Evolutionary conservation across 441 rosid genomes (phyloP), one percentile per base, ranked within the genome.

Genomic region (Gossypium gossypioides): DNA sequence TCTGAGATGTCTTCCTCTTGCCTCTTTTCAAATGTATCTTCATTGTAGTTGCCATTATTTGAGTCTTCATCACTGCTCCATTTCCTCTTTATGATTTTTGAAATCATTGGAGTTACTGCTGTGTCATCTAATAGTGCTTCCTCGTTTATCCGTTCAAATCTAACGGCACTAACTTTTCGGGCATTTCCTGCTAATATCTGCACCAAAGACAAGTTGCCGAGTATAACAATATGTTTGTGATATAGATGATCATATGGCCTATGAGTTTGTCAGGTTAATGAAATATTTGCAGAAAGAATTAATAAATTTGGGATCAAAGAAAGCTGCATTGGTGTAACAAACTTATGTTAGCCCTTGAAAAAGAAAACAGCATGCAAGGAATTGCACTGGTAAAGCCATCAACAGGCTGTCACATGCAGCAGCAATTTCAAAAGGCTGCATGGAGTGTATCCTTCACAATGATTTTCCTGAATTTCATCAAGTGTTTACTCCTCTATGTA

Each of bases 141-240:
- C 58, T 71, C 89, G 56, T 84, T 78, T 76, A 92, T 86, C 59
- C 87, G 84, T 71, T 91, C 97, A 74, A 96, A 90, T 74, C 98
- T 85, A 61, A 91, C 92, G 32, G 96, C 98, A 71, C 96, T 82
- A 50, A 96, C 98, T 85, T 96, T 93, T 80, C 97, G 87, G 67
- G 99, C 98, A 82, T 96, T 96, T 71, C 98, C 98, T 37, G 93
- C 97, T 75, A 93, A 83, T 76, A 96, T 84, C 99, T 93, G 89
- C 79, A 72, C 44, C 72, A 34, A 71, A 29, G 27, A 72, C 9
- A 71, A 46, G 73, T 69, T 48, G 12, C 7, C 8, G 34, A 37
- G 42, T 7, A 29, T 3, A 29, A 12, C 13, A 44, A 44, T 44
- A 32, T 44, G 37, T 59, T 8, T 60, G 25, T 61, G 13, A 72